Base-by-base conservation (phyloP, 768 basidiomycete genomes). In the Kwoniella europaea region DNA sequence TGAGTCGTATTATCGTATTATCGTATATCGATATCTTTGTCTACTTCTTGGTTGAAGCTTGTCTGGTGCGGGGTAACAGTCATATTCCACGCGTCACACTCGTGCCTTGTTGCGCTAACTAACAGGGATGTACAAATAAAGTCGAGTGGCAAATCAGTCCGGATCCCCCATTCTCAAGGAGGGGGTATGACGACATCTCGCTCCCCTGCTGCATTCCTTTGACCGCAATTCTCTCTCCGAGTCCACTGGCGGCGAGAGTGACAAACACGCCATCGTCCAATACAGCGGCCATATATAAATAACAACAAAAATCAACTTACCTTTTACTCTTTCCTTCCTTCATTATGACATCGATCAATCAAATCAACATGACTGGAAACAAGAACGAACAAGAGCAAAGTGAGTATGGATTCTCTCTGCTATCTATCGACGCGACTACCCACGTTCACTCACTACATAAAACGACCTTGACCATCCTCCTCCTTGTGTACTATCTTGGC, bases 371-470 rank as follows among this genome's bases (percentile, higher is more conserved):
- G 69, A 52, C 69, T 7, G 65, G 53, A 57, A 22, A 65, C 50
- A 71, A 71, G 55, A 57, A 63, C 27, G 69, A 71, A 68, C 65
- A 67, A 50, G 69, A 71, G 42, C 69, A 71, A 41, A 60, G 69
- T 71, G 65, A 66, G 27, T 27, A 27, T 27, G 27, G 3, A 27
- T 27, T 50, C 46, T 50, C 46, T 50, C 2, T 12, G 46, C 27
- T 27, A 2, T 27, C 27, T 27, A 27, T 27, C 27, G 1, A 27
- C 27, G 27, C 3, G 27, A 27, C 27, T 27, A 27, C 27, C 27
- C 27, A 27, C 27, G 29, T 29, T 29, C 29, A 29, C 29, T 29
- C 46, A 46, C 12, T 46, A 12, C 18, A n/a, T n/a, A n/a, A n/a
- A n/a, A n/a, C n/a, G n/a, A n/a, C n/a, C n/a, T n/a, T n/a, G n/a